Evolutionary conservation across 225 moss, liverwort and hornwort genomes (phyloP).

Genomic region (Lunularia cruciata): DNA sequence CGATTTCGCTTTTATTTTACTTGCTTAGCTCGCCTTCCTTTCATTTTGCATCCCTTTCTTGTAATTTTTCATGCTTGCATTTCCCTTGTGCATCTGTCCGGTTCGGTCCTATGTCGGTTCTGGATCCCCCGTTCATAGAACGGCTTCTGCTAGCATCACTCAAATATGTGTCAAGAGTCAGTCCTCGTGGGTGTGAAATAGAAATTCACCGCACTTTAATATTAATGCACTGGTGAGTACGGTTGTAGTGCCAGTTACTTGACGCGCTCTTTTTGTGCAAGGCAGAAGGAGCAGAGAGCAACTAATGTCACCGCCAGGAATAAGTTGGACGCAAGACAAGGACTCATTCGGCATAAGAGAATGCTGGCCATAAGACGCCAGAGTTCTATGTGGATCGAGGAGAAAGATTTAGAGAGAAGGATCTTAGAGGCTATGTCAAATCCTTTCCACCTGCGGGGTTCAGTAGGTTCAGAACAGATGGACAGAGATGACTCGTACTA

Average conservation of each 20-base stretch:
- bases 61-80: no score
- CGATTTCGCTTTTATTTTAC: no score
- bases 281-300: slow-evolving; percentile 80
- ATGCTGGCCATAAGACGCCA: slow-evolving; percentile 65
- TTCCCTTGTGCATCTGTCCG: no score
- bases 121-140: no score
- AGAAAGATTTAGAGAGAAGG: slow-evolving; percentile 86
- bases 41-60: no score
- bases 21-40: no score
- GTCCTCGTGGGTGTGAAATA: no score
- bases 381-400: slow-evolving; percentile 91
- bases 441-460: slow-evolving; percentile 82
- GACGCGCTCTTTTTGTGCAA: background rate
- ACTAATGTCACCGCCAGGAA: slow-evolving; percentile 58
- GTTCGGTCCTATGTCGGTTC: no score
- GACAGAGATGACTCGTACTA: slow-evolving; percentile 72
- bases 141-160: no score
- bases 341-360: slow-evolving; percentile 54
- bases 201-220: no score
- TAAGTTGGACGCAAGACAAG: slow-evolving; percentile 63
- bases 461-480: slow-evolving; percentile 42
- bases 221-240: no score
- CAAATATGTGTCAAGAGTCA: no score
- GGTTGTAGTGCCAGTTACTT: background rate
- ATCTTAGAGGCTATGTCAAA: slow-evolving; percentile 87